These are phyloP conservation scores for Neurospora intermedia DNA, from an alignment of 495 filamentous ascomycete genomes.

Conservation along the genomic window DNA sequence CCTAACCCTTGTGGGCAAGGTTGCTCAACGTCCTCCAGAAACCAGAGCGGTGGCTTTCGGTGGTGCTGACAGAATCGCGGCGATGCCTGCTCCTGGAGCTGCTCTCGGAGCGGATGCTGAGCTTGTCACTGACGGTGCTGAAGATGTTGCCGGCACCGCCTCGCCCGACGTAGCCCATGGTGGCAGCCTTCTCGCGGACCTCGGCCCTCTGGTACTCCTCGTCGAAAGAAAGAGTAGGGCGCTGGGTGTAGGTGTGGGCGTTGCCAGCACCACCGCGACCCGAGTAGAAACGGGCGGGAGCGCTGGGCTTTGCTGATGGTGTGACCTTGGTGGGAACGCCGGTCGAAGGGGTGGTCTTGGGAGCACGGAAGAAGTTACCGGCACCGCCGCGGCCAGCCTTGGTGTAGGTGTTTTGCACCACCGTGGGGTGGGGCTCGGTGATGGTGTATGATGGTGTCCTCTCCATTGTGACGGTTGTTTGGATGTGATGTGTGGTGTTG, in stretches of 20 bases:
- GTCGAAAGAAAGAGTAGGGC: constrained; percentile 78
- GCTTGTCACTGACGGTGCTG: constrained; percentile 9
- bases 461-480: constrained; percentile 21
- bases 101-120: constrained; percentile 8
- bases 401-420: constrained; percentile 50
- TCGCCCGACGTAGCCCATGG: constrained; percentile 63
- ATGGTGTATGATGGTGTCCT: constrained; percentile 45
- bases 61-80: constrained; percentile 23
- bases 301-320: constrained; percentile 11
- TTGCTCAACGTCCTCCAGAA: constrained; percentile 19
- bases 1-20: constrained; percentile 2
- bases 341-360: constrained; percentile 42
- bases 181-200: constrained; percentile 47
- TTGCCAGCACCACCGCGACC: constrained; percentile 91
- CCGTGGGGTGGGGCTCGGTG: constrained; percentile 71
- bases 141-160: constrained; percentile 81
- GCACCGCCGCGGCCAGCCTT: constrained; percentile 80
- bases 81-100: constrained; percentile 19
- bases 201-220: constrained; percentile 68
- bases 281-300: constrained; percentile 51
- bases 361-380: constrained; percentile 72
- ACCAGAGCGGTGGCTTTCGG: constrained; percentile 13
- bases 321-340: constrained; percentile 23
- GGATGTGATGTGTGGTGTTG: constrained; percentile 14
- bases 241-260: constrained; percentile 51